These are phyloP conservation scores for Remersonia thermophila DNA, from an alignment of 2,329 filamentous ascomycete genomes.

Conservation along the genomic window DNA sequence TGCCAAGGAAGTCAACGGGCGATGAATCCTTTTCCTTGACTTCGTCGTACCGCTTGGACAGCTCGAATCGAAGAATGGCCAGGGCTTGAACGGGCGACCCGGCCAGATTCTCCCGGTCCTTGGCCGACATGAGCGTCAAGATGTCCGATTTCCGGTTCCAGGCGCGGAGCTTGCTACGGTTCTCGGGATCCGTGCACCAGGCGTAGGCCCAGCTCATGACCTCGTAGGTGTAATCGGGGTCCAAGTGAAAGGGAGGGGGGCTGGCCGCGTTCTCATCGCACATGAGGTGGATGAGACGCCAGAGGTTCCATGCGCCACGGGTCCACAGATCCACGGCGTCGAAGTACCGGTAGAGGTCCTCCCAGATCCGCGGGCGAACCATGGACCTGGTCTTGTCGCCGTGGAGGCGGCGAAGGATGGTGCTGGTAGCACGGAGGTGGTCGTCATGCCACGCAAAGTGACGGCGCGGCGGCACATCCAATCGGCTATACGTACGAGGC, in stretches of 20 bases:
- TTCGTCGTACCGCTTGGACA: too few species aligned
- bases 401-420: background rate
- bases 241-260: background rate
- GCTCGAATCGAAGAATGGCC: too few species aligned
- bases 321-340: conserved; percentile 36
- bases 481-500: conserved; percentile 2
- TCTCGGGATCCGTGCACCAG: conserved; percentile 22
- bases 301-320: conserved; percentile 36
- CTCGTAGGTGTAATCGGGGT: conserved; percentile 10
- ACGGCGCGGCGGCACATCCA: background rate
- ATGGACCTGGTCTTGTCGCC: conserved; percentile 13
- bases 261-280: conserved; percentile 9
- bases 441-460: conserved; percentile 4
- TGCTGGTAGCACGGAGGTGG: conserved; percentile 10
- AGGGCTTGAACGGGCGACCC: background rate
- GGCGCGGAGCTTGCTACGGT: conserved; percentile 21
- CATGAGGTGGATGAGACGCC: conserved; percentile 24
- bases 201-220: conserved; percentile 22
- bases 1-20: too few species aligned
- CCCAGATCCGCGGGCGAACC: conserved; percentile 19
- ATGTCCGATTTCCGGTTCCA: conserved; percentile 17
- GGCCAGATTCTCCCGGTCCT: conserved; percentile 1
- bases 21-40: too few species aligned
- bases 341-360: conserved; percentile 35
- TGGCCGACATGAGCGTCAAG: background rate